Conservation (phyloP, 2,329 filamentous ascomycete species). For the Monosporascus sp. region DNA sequence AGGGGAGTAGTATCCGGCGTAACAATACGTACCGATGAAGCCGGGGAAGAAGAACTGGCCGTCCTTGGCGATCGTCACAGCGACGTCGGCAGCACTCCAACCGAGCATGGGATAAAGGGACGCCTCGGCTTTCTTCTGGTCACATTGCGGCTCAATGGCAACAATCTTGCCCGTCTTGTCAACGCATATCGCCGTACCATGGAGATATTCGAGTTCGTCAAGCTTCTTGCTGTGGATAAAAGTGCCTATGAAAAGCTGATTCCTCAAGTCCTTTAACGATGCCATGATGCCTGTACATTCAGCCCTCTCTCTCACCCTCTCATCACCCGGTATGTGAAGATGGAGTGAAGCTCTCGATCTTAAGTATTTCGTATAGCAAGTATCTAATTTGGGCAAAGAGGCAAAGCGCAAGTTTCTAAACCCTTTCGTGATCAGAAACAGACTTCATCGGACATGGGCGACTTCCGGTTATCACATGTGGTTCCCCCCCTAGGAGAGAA, state of each 20-base stretch:
- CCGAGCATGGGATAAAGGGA: constrained; percentile 36
- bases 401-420: no score
- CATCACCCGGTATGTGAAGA: no score
- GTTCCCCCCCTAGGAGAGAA: no score
- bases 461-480: no score
- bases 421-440: no score
- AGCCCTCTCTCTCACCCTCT: no score
- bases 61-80: constrained; percentile 31
- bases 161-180: constrained; percentile 44
- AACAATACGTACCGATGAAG: constrained; percentile 58
- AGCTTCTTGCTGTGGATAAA: constrained; percentile 50
- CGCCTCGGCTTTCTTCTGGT: constrained; percentile 26
- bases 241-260: constrained; percentile 48
- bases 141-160: constrained; percentile 36
- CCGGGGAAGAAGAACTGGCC: constrained; percentile 78
- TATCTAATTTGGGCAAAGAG: no score
- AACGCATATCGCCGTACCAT: constrained; percentile 47
- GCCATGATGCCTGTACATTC: no score
- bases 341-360: no score
- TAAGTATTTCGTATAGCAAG: no score
- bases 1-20: background rate
- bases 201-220: constrained; percentile 45
- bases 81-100: constrained; percentile 37
- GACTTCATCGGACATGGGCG: no score
- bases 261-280: constrained; percentile 13